Conservation (phyloP, 345 rosid genomes). For the Brassica carinata region DNA sequence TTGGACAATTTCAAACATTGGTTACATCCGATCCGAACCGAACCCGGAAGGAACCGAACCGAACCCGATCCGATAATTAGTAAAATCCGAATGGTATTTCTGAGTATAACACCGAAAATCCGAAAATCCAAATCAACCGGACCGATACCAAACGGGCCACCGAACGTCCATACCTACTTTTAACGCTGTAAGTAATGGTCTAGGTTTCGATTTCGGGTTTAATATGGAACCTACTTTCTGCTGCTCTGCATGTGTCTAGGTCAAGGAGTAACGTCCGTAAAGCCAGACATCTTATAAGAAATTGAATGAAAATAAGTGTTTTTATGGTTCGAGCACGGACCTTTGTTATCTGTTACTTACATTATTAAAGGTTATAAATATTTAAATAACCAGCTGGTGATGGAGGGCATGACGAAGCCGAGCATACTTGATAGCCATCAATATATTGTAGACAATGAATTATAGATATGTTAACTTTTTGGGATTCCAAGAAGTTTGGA, state of each 20-base stretch:
- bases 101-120: too few relatives aligned
- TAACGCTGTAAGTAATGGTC: background rate
- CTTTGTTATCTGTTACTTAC: background rate
- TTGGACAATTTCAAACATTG: too few relatives aligned
- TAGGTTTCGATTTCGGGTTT: background rate
- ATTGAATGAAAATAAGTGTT: background rate
- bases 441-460: background rate
- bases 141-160: too few relatives aligned
- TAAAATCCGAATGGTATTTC: too few relatives aligned
- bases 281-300: background rate
- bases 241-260: background rate
- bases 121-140: too few relatives aligned
- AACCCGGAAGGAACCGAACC: too few relatives aligned
- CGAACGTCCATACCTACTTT: background rate
- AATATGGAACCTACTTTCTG: background rate
- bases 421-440: background rate
- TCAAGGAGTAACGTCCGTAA: background rate
- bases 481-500: background rate
- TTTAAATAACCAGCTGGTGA: background rate
- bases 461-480: background rate
- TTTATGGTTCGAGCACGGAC: background rate
- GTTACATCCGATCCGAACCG: too few relatives aligned
- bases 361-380: background rate
- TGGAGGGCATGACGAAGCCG: background rate
- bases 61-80: too few relatives aligned